Evolutionary conservation across 139 green algal species (phyloP).

Genomic region (Diplosphaera chodatii): DNA sequence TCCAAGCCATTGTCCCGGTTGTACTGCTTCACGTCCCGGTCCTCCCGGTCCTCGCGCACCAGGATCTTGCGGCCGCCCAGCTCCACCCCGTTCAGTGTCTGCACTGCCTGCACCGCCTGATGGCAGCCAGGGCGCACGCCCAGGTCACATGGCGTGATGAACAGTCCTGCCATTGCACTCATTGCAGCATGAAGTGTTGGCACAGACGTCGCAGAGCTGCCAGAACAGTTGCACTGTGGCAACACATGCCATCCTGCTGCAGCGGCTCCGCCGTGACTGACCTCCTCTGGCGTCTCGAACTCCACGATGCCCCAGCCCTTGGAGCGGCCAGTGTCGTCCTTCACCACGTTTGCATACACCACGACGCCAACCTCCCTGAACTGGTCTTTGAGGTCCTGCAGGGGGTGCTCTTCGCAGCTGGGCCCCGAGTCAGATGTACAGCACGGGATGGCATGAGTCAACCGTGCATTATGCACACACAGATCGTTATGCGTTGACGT

Average conservation of each 20-base stretch:
- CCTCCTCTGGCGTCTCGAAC: conserved; percentile 80
- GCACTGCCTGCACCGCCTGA: conserved; percentile 64
- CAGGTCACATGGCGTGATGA: no score
- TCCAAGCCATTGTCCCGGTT: conserved; percentile 31
- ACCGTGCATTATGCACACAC: no score
- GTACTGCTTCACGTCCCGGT: conserved; percentile 87
- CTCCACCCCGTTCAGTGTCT: conserved; percentile 72
- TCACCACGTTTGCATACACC: conserved; percentile 87
- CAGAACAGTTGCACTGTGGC: no score
- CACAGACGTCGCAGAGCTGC: no score
- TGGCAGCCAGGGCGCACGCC: no score
- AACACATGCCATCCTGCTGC: no score
- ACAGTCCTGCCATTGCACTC: no score
- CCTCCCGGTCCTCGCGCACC: conserved; percentile 90
- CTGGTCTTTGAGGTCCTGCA: conserved; percentile 84
- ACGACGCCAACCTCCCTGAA: conserved; percentile 80
- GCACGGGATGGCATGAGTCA: neutral
- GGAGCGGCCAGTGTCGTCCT: conserved; percentile 71
- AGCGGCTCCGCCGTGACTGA: no score
- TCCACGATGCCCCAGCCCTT: conserved; percentile 91
- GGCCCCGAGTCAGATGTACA: no score
- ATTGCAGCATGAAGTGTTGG: no score
- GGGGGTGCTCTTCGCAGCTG: no score
- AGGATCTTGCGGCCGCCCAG: conserved; percentile 81
- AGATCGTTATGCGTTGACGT: no score